phyloP scores from a whole-genome alignment of 2,329 filamentous ascomycete genomes.

The Trichoderma simmonsii region DNA sequence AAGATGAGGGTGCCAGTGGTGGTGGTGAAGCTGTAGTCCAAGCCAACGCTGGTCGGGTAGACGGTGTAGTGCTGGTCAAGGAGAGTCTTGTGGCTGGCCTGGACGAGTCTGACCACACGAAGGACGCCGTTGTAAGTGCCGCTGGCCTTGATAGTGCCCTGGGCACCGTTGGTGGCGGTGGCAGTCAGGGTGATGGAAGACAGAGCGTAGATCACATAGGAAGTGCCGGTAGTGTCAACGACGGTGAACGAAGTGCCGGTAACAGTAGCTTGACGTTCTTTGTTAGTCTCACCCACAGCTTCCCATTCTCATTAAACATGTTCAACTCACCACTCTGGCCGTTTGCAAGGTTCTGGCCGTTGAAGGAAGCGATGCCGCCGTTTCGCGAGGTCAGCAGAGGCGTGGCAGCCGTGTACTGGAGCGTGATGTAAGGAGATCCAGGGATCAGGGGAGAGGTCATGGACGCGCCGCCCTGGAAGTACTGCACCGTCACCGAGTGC shows the following conservation, averaged over 20 bases:
- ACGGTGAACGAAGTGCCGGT: conserved; percentile 26
- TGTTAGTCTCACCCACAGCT: not conserved
- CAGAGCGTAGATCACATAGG: conserved; percentile 25
- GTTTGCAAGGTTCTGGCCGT: conserved; percentile 22
- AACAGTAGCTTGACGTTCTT: conserved; percentile 15
- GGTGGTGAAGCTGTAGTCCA: conserved; percentile 25
- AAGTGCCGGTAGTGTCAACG: conserved; percentile 23
- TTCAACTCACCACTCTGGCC: conserved; percentile 21
- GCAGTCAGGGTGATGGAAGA: conserved; percentile 25
- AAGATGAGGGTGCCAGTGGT: conserved; percentile 24
- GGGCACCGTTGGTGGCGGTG: conserved; percentile 17
- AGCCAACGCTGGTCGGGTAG: conserved; percentile 22
- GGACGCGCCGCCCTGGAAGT: conserved; percentile 23
- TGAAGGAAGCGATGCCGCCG: conserved; percentile 24
- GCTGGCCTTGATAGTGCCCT: conserved; percentile 22
- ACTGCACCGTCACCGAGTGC: conserved; percentile 25
- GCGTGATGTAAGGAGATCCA: conserved; percentile 26
- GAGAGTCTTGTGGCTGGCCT: conserved; percentile 23
- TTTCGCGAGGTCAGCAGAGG: conserved; percentile 23
- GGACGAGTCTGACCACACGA: conserved; percentile 24
- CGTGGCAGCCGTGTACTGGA: conserved; percentile 23
- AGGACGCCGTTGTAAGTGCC: conserved; percentile 23
- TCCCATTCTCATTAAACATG: not conserved
- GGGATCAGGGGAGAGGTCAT: conserved; percentile 25
- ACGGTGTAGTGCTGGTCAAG: conserved; percentile 24